A percentile compares a stretch with the other conserved stretches of the same genome.
Conservation (phyloP, 2,329 filamentous ascomycete genomes). For the Alternaria infectoria region DNA sequence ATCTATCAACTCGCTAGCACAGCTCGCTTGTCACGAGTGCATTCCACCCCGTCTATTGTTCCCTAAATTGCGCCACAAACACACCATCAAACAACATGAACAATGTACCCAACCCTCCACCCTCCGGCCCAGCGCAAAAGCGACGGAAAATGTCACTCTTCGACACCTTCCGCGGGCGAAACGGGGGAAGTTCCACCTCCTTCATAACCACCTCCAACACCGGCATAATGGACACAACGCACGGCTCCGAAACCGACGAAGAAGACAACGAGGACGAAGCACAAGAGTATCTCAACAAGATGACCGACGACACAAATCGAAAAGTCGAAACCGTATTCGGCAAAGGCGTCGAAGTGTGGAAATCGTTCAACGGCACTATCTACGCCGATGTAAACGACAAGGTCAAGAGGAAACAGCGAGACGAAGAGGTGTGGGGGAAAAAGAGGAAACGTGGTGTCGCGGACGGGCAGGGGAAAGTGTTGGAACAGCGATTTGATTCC, state of each 20-base stretch:
- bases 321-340: constrained; percentile 12
- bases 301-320: constrained; percentile 10
- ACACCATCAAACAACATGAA: neutral
- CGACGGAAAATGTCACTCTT: neutral
- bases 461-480: neutral
- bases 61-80: neutral
- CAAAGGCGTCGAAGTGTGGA: constrained; percentile 13
- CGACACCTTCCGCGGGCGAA: neutral
- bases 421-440: constrained; percentile 3
- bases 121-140: neutral
- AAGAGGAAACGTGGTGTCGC: neutral
- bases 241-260: constrained; percentile 16
- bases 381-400: constrained; percentile 12
- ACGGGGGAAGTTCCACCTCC: constrained; percentile 1
- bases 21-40: neutral
- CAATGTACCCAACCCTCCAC: neutral
- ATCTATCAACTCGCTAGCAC: neutral
- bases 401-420: constrained; percentile 5
- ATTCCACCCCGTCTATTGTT: neutral
- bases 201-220: neutral
- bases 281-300: constrained; percentile 11
- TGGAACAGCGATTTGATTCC: neutral
- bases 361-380: constrained; percentile 5
- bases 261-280: constrained; percentile 5
- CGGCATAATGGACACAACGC: neutral